Evolutionary conservation across 2,329 filamentous ascomycete genomes (phyloP).

Genomic region (Aspergillus sergii): DNA sequence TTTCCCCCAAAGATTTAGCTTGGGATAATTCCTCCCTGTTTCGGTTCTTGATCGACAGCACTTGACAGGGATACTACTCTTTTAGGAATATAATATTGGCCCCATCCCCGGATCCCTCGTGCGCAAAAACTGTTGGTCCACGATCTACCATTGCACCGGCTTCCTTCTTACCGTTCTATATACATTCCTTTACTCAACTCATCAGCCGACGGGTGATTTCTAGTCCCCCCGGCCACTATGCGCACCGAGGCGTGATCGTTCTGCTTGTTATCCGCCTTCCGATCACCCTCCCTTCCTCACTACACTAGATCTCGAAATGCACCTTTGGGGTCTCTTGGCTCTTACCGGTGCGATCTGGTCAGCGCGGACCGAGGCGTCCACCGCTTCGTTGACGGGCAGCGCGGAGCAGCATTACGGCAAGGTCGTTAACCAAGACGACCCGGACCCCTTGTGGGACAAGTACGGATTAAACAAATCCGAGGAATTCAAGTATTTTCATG

Average conservation of each 20-base stretch:
- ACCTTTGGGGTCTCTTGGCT: constrained; percentile 20
- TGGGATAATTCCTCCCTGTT: background rate
- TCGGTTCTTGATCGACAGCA: background rate
- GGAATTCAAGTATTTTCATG: constrained; percentile 65
- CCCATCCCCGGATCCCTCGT: background rate
- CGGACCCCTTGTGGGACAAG: constrained; percentile 24
- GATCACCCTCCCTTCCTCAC: background rate
- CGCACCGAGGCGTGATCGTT: constrained; percentile 17
- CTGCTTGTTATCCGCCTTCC: background rate
- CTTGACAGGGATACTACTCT: background rate
- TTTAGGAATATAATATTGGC: constrained; percentile 1
- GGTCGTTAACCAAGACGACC: constrained; percentile 14
- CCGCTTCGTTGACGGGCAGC: constrained; percentile 12
- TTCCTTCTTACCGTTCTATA: background rate
- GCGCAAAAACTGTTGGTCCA: background rate
- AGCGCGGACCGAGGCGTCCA: constrained; percentile 19
- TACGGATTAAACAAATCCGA: constrained; percentile 32
- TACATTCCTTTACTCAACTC: background rate
- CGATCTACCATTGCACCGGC: background rate
- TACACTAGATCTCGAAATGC: constrained; percentile 22
- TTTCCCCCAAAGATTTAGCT: background rate
- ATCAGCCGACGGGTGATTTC: background rate
- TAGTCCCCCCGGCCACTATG: constrained; percentile 16
- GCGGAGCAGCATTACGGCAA: constrained; percentile 14
- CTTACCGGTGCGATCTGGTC: constrained; percentile 24